Evolutionary conservation across 2,329 filamentous ascomycete genomes (phyloP).

Genomic region (Claviceps paspali): DNA sequence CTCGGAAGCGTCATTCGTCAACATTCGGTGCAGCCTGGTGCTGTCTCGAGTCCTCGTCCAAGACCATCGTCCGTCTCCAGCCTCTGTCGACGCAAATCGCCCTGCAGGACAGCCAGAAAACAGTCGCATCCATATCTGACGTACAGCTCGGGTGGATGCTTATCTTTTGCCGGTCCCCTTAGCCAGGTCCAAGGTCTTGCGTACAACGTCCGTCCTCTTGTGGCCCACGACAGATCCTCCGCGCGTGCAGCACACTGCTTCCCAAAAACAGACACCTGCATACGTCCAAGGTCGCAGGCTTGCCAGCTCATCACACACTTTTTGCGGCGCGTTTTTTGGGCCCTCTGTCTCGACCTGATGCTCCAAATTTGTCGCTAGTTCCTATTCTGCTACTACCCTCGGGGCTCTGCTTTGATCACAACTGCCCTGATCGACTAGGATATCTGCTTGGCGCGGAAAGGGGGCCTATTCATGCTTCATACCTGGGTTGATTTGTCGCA

Average conservation of each 20-base stretch:
- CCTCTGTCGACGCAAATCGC: neutral
- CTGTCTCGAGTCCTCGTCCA: neutral
- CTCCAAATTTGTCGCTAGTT: constrained; percentile 5
- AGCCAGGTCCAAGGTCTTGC: neutral
- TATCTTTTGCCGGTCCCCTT: neutral
- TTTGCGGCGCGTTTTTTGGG: constrained; percentile 1
- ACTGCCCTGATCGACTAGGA: constrained; percentile 2
- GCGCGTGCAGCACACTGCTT: constrained; percentile 1
- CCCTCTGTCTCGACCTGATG: constrained; percentile 6
- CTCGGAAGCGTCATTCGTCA: neutral
- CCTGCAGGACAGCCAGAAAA: neutral
- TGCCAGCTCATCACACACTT: constrained; percentile 7
- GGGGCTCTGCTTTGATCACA: neutral
- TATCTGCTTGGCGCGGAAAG: constrained; percentile 1
- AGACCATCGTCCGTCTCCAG: neutral
- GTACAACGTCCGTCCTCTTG: neutral
- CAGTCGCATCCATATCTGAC: neutral
- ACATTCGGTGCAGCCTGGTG: neutral
- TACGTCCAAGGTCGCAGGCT: constrained; percentile 3
- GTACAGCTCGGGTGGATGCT: neutral
- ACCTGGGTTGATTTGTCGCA: no score
- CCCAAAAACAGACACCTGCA: constrained; percentile 7
- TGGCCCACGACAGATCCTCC: constrained; percentile 5
- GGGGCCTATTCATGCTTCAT: neutral
- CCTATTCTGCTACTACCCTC: constrained; percentile 3